These are phyloP conservation scores for Brassica balearica DNA, from an alignment of 441 rosid species.

Conservation along the genomic window DNA sequence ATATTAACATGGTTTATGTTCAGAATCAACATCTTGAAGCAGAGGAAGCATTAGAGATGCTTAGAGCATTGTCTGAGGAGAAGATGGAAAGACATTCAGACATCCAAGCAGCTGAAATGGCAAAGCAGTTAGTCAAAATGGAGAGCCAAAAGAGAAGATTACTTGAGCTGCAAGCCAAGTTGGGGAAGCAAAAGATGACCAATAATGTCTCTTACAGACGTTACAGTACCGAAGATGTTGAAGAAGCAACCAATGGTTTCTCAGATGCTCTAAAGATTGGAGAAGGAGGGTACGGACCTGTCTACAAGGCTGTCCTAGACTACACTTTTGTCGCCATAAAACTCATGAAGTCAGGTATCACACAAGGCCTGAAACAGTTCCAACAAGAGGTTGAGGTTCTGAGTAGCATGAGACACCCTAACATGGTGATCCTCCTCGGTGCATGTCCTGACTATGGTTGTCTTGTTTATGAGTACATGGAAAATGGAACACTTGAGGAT, in stretches of 20 bases:
- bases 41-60: not conserved
- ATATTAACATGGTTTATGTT: not conserved
- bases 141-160: conserved; percentile 1
- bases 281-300: conserved; percentile 5
- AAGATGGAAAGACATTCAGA: not conserved
- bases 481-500: conserved; percentile 82
- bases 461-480: conserved; percentile 64
- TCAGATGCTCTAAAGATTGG: conserved; percentile 3
- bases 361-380: conserved; percentile 7
- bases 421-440: conserved; percentile 82
- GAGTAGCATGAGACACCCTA: conserved; percentile 75
- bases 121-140: not conserved
- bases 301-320: not conserved
- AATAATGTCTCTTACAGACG: not conserved
- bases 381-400: conserved; percentile 58
- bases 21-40: conserved; percentile 7
- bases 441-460: conserved; percentile 65
- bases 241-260: not conserved
- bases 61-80: not conserved
- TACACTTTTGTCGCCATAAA: not conserved
- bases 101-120: not conserved
- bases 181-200: not conserved
- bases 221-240: not conserved
- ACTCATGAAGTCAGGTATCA: not conserved
- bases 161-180: conserved; percentile 7